Evolutionary conservation across 768 basidiomycete genomes (phyloP).

Genomic region (Pleurotus eryngii): DNA sequence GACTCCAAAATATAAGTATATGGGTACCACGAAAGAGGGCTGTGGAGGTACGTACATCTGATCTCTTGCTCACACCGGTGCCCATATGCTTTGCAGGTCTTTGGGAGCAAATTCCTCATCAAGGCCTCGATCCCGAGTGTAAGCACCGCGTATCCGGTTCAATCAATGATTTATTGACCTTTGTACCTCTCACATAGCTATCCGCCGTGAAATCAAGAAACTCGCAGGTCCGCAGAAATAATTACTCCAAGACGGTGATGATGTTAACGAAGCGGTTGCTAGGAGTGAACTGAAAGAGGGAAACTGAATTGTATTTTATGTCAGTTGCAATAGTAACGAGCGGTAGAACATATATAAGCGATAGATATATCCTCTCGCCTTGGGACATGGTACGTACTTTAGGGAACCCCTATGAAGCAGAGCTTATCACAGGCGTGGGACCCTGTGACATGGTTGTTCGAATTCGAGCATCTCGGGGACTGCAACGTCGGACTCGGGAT

Average conservation of each 20-base stretch:
- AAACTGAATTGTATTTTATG: no score
- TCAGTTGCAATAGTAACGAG: no score
- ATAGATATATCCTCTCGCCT: no score
- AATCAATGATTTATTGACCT: neutral
- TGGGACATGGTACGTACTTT: no score
- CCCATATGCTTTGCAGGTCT: constrained; percentile 48
- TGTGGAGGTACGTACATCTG: constrained; percentile 1
- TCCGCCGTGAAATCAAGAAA: constrained; percentile 46
- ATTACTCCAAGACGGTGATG: no score
- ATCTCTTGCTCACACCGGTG: constrained; percentile 19
- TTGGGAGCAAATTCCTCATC: constrained; percentile 81
- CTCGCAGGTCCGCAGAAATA: constrained; percentile 20
- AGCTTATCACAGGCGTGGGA: no score
- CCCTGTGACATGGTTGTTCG: no score
- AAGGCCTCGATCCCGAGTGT: constrained; percentile 80
- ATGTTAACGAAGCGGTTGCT: no score
- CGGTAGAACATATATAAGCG: no score
- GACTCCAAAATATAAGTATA: constrained; percentile 78
- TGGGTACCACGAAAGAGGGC: constrained; percentile 73
- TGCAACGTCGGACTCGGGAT: neutral
- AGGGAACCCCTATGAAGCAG: no score
- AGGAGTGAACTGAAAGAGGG: no score
- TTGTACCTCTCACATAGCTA: constrained; percentile 30
- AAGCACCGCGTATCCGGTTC: constrained; percentile 19
- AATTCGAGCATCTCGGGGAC: no score